Base-by-base conservation (phyloP, 139 green algal genomes). In the Auxenochlorella protothecoides region DNA sequence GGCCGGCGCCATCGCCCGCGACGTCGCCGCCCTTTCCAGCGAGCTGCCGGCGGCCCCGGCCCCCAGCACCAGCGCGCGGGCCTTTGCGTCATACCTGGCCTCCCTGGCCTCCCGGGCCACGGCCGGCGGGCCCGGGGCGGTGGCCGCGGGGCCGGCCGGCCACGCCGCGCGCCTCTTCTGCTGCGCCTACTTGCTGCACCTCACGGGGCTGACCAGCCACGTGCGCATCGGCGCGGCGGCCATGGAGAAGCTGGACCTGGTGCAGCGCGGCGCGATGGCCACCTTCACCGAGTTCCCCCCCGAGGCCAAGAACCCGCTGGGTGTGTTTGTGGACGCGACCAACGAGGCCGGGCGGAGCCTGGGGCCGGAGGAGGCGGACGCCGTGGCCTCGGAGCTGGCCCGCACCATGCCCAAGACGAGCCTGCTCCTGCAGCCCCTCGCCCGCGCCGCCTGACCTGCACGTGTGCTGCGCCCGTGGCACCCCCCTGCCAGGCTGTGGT, bases 271-370 rank as follows among this genome's bases (percentile, higher is more conserved):
- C 59, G 70, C 70, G 27, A 65, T 71, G 6, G 14, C 16, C 16
- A 74, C 57, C n/a, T 74, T n/a, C 9, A 71, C 13, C 12, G 54
- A 74, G 15, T 74, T 69, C 13, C 62, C 70, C 59, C 53, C 61
- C 51, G 16, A 8, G 11, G 68, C 13, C 11, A 15, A 7, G 44
- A 51, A 53, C 61, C 68, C 68, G 8, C 11, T 63, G 16, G 7
- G 44, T 51, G n/a, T 53, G 61, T 72, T 72, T 72, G 8, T 7
- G 27, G 9, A 7, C 7, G 27, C 16, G 27, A 10, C 61, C 51
- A 55, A 72, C 63, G 68, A 72, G 8, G 15, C 61, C 8, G 68
- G 68, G 8, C 8, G n/a, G 7, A 44, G 44, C 16, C 61, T 72
- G 16, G 9, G 61, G 44, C 7, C 6, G 7, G 61, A 51, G 11